These are phyloP conservation scores for Sinapis alba DNA, from an alignment of 441 rosid genomes.

Conservation along the genomic window DNA sequence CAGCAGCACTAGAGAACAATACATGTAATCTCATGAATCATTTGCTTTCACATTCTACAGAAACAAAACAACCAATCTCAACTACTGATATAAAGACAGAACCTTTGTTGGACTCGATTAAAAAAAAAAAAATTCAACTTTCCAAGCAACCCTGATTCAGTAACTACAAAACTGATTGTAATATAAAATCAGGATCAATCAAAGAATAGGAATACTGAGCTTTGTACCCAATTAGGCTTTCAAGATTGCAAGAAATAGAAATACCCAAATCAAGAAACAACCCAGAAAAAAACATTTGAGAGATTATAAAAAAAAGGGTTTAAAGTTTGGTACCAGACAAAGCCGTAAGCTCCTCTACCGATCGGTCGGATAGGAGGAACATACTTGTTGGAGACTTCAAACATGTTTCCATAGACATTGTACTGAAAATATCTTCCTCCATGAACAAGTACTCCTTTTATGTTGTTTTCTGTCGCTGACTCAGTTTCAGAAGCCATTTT, in stretches of 20 bases:
- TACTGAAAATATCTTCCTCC: conserved; percentile 89
- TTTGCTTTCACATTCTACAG: not conserved
- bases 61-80: not conserved
- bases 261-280: conserved; percentile 5
- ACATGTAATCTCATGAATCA: conserved; percentile 1
- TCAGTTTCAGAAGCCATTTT: conserved; percentile 52
- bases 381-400: conserved; percentile 85
- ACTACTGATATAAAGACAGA: not conserved
- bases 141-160: not conserved
- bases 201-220: not conserved
- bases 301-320: not conserved
- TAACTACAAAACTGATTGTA: not conserved
- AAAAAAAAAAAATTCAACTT: not conserved
- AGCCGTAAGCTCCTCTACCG: conserved; percentile 86
- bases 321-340: conserved; percentile 47
- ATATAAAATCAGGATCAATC: not conserved
- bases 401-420: conserved; percentile 79
- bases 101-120: not conserved
- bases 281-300: not conserved
- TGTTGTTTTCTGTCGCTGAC: conserved; percentile 48
- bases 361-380: conserved; percentile 88
- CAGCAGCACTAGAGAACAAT: conserved; percentile 62
- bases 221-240: not conserved
- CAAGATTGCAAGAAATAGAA: not conserved
- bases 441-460: conserved; percentile 75